phyloP scores from a whole-genome alignment of 306 rosid genomes.

The Gastrolobium bilobum region DNA sequence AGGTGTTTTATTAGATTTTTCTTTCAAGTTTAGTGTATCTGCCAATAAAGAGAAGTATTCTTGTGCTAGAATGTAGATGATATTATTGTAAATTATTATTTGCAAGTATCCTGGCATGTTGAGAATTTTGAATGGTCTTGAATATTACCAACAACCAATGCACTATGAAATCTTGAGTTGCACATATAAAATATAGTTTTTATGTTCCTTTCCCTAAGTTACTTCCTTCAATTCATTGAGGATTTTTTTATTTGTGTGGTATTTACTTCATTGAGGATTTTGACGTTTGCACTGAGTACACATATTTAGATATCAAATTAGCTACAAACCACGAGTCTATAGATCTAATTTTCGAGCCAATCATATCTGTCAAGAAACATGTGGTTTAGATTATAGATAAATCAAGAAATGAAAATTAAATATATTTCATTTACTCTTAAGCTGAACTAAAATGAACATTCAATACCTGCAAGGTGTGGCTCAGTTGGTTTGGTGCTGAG shows the following conservation, averaged over 20 bases:
- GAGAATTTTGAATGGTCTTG: slow-evolving; percentile 7
- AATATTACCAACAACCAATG: slow-evolving; percentile 5
- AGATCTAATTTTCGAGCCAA: slow-evolving; percentile 16
- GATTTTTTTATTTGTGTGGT: no score
- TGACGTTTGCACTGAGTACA: neutral
- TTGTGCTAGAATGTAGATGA: slow-evolving; percentile 20
- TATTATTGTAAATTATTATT: neutral
- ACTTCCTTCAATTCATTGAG: neutral
- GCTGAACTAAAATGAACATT: slow-evolving; percentile 28
- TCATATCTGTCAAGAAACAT: slow-evolving; percentile 3
- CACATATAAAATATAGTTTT: neutral
- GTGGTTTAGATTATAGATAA: slow-evolving; percentile 19
- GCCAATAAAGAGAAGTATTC: neutral
- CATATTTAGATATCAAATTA: slow-evolving; percentile 19
- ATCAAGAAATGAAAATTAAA: slow-evolving; percentile 15
- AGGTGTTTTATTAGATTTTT: neutral
- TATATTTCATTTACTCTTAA: slow-evolving; percentile 8
- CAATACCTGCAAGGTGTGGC: no score
- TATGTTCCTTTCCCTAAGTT: neutral
- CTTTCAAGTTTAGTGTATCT: slow-evolving; percentile 1
- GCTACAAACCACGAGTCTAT: neutral
- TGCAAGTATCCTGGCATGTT: neutral
- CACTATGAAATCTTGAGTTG: slow-evolving; percentile 14
- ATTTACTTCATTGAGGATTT: slow-evolving; percentile 15
- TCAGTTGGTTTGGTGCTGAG: no score